Evolutionary conservation across 2,329 filamentous ascomycete species (phyloP).

Genomic region (Ustilaginoidea virens): DNA sequence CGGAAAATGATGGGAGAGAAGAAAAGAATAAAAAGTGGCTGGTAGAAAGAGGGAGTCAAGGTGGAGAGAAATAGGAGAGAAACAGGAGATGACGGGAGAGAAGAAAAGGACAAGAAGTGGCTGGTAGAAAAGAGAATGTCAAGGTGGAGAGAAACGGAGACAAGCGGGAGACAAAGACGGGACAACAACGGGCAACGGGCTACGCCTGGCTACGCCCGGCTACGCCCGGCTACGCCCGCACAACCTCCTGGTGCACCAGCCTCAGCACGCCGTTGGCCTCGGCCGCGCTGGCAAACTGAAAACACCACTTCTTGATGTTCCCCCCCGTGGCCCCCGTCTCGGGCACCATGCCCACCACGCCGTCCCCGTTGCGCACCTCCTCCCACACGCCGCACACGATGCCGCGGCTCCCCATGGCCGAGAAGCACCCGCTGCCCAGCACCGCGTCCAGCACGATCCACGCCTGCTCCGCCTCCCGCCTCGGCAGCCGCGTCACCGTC

Average conservation of each 20-base stretch:
- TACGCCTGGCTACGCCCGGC: no score
- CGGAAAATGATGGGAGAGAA: no score
- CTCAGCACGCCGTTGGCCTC: slow-evolving; percentile 41
- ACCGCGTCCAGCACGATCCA: slow-evolving; percentile 68
- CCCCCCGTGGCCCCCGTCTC: slow-evolving; percentile 35
- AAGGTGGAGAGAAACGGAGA: background rate
- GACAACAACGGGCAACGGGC: no score
- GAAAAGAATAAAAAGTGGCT: no score
- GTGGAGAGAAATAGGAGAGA: no score
- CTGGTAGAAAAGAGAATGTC: slow-evolving; percentile 1
- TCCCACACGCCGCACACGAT: slow-evolving; percentile 86
- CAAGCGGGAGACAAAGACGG: no score
- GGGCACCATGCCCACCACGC: slow-evolving; percentile 35
- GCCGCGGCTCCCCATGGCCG: slow-evolving; percentile 66
- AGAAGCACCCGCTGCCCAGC: slow-evolving; percentile 71
- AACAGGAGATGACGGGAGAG: slow-evolving; percentile 1
- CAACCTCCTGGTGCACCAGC: slow-evolving; percentile 40
- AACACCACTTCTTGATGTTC: slow-evolving; percentile 47
- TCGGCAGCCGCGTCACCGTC: slow-evolving; percentile 57
- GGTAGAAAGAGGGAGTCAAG: no score
- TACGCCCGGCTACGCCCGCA: slow-evolving; percentile 18
- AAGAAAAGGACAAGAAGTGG: background rate
- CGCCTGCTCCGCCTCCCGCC: slow-evolving; percentile 38
- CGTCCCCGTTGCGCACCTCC: slow-evolving; percentile 49
- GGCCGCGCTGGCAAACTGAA: slow-evolving; percentile 37